Evolutionary conservation across 495 filamentous ascomycete genomes (phyloP), one percentile per base, ranked within the genome.

Genomic region (Cladorrhinum samala): DNA sequence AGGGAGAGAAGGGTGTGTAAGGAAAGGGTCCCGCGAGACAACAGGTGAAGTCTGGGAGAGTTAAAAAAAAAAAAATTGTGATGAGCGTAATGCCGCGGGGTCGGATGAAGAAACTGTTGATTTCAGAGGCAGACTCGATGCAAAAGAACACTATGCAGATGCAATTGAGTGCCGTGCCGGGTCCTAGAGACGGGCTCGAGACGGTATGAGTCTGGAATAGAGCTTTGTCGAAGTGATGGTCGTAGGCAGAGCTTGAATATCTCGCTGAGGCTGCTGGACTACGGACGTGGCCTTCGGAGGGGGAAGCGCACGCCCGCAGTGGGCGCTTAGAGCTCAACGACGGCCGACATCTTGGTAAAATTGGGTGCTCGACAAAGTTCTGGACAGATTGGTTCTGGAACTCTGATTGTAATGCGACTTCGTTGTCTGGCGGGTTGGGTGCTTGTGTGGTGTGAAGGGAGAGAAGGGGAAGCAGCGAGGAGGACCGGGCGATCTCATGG

Each of bases 291-390:
- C 27, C 27, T 11, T 33, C 11, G 6, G 69, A 62, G 69, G 58
- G 55, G 64, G 43, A 50, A 63, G 62, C 68, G 70, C 77, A 77
- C 65, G 73, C 77, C 84, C 83, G 83, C 85, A 91, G 89, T 83
- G 85, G 82, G 80, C 75, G 76, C 88, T 90, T 88, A 94, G 86
- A 94, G 88, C 87, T 86, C 87, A 89, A 83, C 87, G 87, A 89
- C 80, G 74, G 86, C 86, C 86, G 87, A 80, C 83, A 83, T 84
- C 75, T 77, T 82, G 67, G 58, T 44, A 62, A 70, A n/a, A 81
- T 77, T 33, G 27, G 27, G 27, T 33, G 27, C 77, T 89, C 83
- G 88, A 94, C 89, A 83, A 86, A 87, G 85, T 82, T 79, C 76
- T 58, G 65, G 45, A 50, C 51, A 59, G 61, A 60, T 60, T 53